Evolutionary conservation across 2,329 filamentous ascomycete species (phyloP), one percentile per base, ranked within the genome.

Genomic region (Phyllosticta ampelicida): DNA sequence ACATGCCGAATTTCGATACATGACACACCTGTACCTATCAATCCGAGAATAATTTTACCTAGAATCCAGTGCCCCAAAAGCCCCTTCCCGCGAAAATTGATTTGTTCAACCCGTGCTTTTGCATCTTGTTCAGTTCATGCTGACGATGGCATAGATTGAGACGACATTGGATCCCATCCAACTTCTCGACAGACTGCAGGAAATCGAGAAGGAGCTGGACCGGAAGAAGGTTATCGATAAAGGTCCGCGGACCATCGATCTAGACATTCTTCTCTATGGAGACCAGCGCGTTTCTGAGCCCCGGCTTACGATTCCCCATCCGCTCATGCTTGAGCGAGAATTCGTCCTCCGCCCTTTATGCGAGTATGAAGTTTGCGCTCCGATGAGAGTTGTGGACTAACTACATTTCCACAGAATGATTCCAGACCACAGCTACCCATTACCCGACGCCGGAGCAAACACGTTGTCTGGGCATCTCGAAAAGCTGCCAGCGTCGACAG

Each of bases 201-300:
- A 80, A 29, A 92, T 99, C 64, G 94, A 99, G 70, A 84, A 81
- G 53, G 76, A 77, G 0, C 81, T 96, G 68, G 91, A 91, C 0
- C 82, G 94, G 58, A 81, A 84, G 62, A 96, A 96, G 71, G 66
- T 89, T 50, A 83, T 97, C 49, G 90, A 96, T 66, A 99, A 99
- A 70, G 94, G 94, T 0, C 94, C 94, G 1, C 82, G 94, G 26
- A 95, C 90, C 67, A 96, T 99, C 61, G 94, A 99, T 67, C 78
- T 99, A 13, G 94, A 99, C 67, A 90, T 99, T 52, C 75, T 97
- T 18, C 77, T 96, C 1, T 96, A 95, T 68, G 86, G 85, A 54
- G 75, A 87, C 58, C 74, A 86, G 60, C 75, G 73, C 2, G 74
- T 95, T 55, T 73, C 83, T 48, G 80, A 89, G 62, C 81, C 87